These are phyloP conservation scores for Mycena kentingensis DNA, from an alignment of 768 basidiomycete species.

Conservation along the genomic window DNA sequence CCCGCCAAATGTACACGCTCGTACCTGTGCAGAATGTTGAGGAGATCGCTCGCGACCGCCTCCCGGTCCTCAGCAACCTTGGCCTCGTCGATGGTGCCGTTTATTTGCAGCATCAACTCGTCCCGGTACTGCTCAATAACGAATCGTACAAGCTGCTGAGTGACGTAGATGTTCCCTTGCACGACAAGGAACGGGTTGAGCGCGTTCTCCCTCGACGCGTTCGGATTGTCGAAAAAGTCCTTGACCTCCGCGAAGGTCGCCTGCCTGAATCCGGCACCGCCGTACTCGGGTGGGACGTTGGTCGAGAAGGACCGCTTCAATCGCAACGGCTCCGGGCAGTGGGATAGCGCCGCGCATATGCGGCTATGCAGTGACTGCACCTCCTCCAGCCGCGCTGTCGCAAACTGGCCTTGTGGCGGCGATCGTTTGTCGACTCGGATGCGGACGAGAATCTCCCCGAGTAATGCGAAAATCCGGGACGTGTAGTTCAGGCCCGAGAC, in stretches of 20 bases:
- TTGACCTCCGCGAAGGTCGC: slow-evolving; percentile 87
- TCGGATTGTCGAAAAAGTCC: slow-evolving; percentile 90
- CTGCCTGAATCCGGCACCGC: slow-evolving; percentile 74
- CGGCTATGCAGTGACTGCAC: slow-evolving; percentile 78
- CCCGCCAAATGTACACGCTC: slow-evolving; percentile 16
- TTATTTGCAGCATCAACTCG: slow-evolving; percentile 72
- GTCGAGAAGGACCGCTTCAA: slow-evolving; percentile 58
- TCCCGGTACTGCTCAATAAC: slow-evolving; percentile 92
- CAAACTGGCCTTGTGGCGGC: slow-evolving; percentile 82
- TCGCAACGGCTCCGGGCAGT: slow-evolving; percentile 74
- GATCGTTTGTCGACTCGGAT: slow-evolving; percentile 87
- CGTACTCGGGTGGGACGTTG: slow-evolving; percentile 58
- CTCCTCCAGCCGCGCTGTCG: slow-evolving; percentile 82
- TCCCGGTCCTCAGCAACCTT: slow-evolving; percentile 75
- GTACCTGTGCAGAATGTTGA: slow-evolving; percentile 83
- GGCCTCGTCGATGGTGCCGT: slow-evolving; percentile 63
- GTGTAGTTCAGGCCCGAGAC: slow-evolving; percentile 87
- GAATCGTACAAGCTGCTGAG: slow-evolving; percentile 94
- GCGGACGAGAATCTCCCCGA: slow-evolving; percentile 85
- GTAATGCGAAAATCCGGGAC: slow-evolving; percentile 81
- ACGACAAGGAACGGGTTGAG: slow-evolving; percentile 89
- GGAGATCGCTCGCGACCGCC: slow-evolving; percentile 82
- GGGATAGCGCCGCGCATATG: slow-evolving; percentile 71
- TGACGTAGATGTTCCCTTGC: slow-evolving; percentile 91
- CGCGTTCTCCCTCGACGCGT: slow-evolving; percentile 81